Percentiles rank a stretch among this genome's conserved stretches.
Evolutionary conservation across 2,329 filamentous ascomycete genomes (phyloP).

Genomic region (Sclerotinia minor): DNA sequence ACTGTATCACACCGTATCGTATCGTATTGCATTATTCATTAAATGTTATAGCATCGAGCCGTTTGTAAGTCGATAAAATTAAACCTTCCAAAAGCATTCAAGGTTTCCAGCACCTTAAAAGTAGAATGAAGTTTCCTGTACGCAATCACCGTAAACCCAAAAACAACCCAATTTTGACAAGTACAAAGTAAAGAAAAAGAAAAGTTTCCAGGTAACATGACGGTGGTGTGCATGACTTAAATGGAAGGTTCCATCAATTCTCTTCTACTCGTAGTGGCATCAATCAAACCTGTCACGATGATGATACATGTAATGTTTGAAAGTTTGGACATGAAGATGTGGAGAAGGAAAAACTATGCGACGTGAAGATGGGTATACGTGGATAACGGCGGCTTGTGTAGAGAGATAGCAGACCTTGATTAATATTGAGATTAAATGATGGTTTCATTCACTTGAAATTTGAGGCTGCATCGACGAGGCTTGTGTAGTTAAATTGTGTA

Average conservation of each 20-base stretch:
- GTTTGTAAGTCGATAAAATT: not conserved
- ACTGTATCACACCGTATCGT: not conserved
- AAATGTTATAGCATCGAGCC: not conserved
- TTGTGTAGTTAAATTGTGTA: not conserved
- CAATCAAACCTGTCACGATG: conserved; percentile 7
- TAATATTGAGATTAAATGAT: not conserved
- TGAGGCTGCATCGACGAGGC: not conserved
- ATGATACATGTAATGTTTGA: conserved; percentile 16
- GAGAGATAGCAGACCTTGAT: not conserved
- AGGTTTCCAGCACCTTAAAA: conserved; percentile 23
- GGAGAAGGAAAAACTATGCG: not conserved
- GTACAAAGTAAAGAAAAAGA: not conserved
- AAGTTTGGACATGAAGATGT: not conserved
- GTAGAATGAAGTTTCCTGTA: not conserved
- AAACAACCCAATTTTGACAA: not conserved
- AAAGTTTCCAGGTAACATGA: not conserved
- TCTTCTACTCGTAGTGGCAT: not conserved
- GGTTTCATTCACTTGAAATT: not conserved
- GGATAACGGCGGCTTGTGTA: not conserved
- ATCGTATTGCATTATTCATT: not conserved
- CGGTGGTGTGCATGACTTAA: not conserved
- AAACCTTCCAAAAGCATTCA: conserved; percentile 1
- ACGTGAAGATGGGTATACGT: not conserved
- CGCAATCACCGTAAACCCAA: not conserved
- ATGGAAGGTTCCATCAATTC: not conserved